These are phyloP conservation scores for Pseudogymnoascus sp. DNA, from an alignment of 2,329 filamentous ascomycete species.

Conservation along the genomic window DNA sequence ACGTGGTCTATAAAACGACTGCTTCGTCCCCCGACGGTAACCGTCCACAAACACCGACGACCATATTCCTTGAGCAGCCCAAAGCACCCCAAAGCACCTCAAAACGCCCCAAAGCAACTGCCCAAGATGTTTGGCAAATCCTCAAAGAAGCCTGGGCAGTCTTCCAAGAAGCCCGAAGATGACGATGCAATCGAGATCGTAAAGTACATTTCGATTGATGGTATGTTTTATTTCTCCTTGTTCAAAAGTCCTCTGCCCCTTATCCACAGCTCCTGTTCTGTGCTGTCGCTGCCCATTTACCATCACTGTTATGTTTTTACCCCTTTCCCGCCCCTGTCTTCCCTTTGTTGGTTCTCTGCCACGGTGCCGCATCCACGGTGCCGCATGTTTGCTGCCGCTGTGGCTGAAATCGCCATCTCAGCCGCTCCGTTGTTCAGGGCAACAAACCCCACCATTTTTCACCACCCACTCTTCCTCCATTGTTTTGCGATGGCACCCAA, in stretches of 20 bases:
- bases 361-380: neutral
- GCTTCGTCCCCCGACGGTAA: neutral
- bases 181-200: neutral
- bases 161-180: neutral
- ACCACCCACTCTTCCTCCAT: too few species aligned
- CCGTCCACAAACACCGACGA: neutral
- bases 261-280: neutral
- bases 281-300: conserved; percentile 2
- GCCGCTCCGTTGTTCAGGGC: too few species aligned
- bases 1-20: neutral
- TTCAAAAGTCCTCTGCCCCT: neutral
- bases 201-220: neutral
- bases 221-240: neutral
- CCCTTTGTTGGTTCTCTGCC: neutral
- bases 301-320: neutral
- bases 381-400: neutral
- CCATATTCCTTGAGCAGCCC: neutral
- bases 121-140: neutral
- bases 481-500: too few species aligned
- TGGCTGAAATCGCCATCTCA: neutral
- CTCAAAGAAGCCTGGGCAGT: too few species aligned
- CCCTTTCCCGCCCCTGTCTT: neutral
- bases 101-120: neutral
- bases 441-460: too few species aligned
- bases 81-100: neutral